A percentile compares a stretch with the other conserved stretches of the same genome.
phyloP scores from a whole-genome alignment of 106 monocot genomes.

The Acorus gramineus region DNA sequence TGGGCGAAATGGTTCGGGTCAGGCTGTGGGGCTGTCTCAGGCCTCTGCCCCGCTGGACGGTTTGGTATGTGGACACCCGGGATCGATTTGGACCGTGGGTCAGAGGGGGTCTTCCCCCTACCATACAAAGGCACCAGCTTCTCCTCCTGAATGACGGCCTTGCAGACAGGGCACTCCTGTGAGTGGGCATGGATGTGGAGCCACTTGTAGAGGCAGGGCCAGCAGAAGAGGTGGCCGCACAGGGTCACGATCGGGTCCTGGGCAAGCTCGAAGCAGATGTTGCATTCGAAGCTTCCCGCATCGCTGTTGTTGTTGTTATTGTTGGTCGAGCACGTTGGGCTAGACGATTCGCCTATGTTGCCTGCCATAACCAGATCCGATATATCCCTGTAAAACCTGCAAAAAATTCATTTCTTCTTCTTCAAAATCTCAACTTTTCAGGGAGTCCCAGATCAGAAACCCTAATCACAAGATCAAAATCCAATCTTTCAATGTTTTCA shows the following conservation, averaged over 20 bases:
- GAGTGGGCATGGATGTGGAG: slow-evolving; percentile 52
- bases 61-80: slow-evolving; percentile 55
- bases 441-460: too few relatives aligned
- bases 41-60: slow-evolving; percentile 54
- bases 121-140: slow-evolving; percentile 77
- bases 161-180: slow-evolving; percentile 80
- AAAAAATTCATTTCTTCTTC: too few relatives aligned
- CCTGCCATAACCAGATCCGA: too few relatives aligned
- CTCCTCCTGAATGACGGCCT: slow-evolving; percentile 55
- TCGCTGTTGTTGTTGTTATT: slow-evolving; percentile 23
- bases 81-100: slow-evolving; percentile 44
- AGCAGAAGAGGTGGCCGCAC: slow-evolving; percentile 83
- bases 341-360: too few relatives aligned
- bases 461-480: too few relatives aligned
- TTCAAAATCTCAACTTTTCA: too few relatives aligned
- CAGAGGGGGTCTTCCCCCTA: slow-evolving; percentile 46
- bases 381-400: too few relatives aligned
- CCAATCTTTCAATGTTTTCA: too few relatives aligned
- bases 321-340: too few relatives aligned
- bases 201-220: slow-evolving; percentile 88
- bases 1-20: slow-evolving; percentile 41
- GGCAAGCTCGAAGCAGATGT: slow-evolving; percentile 79
- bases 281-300: slow-evolving; percentile 66
- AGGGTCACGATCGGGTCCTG: slow-evolving; percentile 81
- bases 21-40: slow-evolving; percentile 38